These are phyloP conservation scores for Hevea brasiliensis DNA, from an alignment of 345 rosid species.

Conservation along the genomic window DNA sequence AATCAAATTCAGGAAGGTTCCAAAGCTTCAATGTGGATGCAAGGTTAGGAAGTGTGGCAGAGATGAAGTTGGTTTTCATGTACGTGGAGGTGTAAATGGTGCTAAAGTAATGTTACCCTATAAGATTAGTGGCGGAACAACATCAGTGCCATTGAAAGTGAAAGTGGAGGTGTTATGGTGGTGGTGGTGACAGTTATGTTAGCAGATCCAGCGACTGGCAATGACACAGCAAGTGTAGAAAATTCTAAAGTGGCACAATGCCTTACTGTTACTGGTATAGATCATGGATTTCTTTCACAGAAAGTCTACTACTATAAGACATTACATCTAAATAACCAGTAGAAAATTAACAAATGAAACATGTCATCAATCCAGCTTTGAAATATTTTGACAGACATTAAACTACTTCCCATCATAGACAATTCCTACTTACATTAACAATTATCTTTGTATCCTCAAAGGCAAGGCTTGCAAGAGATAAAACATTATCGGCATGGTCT, in stretches of 20 bases:
- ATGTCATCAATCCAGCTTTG: neutral
- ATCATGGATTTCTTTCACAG: neutral
- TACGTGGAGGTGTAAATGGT: too few species aligned
- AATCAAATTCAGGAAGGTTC: too few species aligned
- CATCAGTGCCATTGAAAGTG: neutral
- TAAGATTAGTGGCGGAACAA: too few species aligned
- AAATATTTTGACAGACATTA: neutral
- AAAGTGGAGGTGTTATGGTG: neutral
- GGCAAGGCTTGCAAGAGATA: constrained; percentile 78
- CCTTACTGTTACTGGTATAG: neutral
- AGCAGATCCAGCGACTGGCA: too few species aligned
- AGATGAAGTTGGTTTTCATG: too few species aligned
- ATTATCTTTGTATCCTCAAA: constrained; percentile 73
- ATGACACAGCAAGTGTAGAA: too few species aligned
- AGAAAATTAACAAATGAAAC: neutral
- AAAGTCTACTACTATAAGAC: neutral
- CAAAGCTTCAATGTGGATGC: too few species aligned
- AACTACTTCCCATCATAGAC: too few species aligned
- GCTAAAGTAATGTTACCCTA: too few species aligned
- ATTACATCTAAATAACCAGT: neutral
- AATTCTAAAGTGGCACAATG: neutral
- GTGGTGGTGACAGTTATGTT: neutral
- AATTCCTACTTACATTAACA: constrained; percentile 57
- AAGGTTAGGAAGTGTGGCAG: too few species aligned
- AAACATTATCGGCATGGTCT: constrained; percentile 74